Conservation (phyloP, 2,329 filamentous ascomycete genomes). For the Rhinocladiella mackenziei region DNA sequence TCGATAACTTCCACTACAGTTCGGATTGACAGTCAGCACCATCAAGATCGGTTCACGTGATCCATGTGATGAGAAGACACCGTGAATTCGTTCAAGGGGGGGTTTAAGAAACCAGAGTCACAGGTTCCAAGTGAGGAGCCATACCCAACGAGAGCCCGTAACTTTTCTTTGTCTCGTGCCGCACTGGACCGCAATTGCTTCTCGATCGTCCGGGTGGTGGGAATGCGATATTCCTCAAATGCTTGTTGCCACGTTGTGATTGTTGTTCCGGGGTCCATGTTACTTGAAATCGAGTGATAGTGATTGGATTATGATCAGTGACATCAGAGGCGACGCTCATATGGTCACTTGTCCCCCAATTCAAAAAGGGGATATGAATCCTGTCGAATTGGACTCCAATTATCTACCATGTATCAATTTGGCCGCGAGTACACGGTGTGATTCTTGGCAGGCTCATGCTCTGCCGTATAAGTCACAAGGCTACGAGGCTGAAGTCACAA, state of each 20-base stretch:
- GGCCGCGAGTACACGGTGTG: constrained; percentile 1
- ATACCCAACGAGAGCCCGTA: constrained; percentile 63
- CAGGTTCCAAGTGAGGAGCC: constrained; percentile 21
- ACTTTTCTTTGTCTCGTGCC: constrained; percentile 61
- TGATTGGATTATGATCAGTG: too few relatives aligned
- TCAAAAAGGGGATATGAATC: too few relatives aligned
- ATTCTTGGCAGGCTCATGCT: constrained; percentile 2
- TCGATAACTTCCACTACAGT: constrained; percentile 64
- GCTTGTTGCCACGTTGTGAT: constrained; percentile 58
- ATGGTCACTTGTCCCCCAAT: too few relatives aligned
- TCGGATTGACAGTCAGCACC: not conserved
- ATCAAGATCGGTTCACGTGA: not conserved
- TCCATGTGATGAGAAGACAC: too few relatives aligned
- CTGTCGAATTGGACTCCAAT: too few relatives aligned
- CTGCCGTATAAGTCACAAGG: constrained; percentile 1
- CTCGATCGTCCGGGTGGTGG: constrained; percentile 59
- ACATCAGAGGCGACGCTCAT: too few relatives aligned
- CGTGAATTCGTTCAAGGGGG: too few relatives aligned
- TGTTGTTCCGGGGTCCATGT: constrained; percentile 15
- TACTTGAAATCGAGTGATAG: too few relatives aligned
- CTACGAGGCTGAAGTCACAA: too few relatives aligned
- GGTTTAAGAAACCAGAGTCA: not conserved
- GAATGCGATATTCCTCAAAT: constrained; percentile 59
- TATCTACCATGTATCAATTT: too few relatives aligned
- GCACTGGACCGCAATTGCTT: constrained; percentile 61